Evolutionary conservation across 345 rosid species (phyloP).

Genomic region (Toxicodendron radicans): DNA sequence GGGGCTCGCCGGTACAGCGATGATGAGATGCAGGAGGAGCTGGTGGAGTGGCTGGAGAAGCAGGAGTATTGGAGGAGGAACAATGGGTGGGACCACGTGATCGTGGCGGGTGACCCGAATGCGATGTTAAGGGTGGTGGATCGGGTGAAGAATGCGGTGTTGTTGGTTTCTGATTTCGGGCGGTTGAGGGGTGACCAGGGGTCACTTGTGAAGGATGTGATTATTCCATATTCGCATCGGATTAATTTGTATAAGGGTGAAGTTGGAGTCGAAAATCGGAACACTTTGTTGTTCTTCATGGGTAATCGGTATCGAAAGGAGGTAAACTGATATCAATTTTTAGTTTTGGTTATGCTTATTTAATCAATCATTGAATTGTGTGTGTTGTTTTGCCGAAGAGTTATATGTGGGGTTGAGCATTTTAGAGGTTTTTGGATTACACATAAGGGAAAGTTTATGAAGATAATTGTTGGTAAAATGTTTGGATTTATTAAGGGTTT

Average conservation of each 20-base stretch:
- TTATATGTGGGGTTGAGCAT: no score
- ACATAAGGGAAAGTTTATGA: no score
- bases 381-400: background rate
- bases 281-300: constrained; percentile 90
- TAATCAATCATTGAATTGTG: background rate
- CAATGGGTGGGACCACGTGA: constrained; percentile 76
- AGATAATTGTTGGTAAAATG: no score
- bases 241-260: constrained; percentile 71
- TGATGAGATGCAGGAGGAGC: constrained; percentile 77
- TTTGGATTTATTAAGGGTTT: no score
- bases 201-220: constrained; percentile 85
- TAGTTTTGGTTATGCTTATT: background rate
- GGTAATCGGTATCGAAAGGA: constrained; percentile 96
- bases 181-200: constrained; percentile 82
- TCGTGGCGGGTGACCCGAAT: constrained; percentile 90
- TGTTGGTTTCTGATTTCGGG: constrained; percentile 85
- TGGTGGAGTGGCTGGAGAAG: constrained; percentile 76
- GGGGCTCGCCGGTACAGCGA: constrained; percentile 64
- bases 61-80: constrained; percentile 86
- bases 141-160: constrained; percentile 60
- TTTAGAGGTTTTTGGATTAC: no score
- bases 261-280: constrained; percentile 55
- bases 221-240: constrained; percentile 86
- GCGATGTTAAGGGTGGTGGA: constrained; percentile 69
- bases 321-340: constrained; percentile 34